Percentiles rank a stretch among this genome's conserved stretches.
Conservation (phyloP, 2,329 filamentous ascomycete species). For the Malbranchea zuffiana region DNA sequence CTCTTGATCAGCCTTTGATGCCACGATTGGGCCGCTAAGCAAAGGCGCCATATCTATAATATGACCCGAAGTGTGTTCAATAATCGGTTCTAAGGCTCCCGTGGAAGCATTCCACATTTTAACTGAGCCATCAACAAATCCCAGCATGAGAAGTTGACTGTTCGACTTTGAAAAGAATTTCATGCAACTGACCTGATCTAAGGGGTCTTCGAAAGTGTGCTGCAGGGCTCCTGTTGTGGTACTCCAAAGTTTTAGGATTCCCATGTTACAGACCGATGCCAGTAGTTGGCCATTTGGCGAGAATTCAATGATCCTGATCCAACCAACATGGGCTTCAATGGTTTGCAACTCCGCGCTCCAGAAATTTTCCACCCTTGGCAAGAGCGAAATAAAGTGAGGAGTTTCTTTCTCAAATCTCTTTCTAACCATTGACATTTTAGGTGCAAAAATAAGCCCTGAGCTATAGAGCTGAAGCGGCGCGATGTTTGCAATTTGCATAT, state of each 20-base stretch:
- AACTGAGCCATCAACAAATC: background rate
- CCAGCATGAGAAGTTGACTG: conserved; percentile 12
- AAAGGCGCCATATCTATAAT: background rate
- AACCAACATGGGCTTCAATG: conserved; percentile 8
- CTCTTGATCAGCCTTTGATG: conserved; percentile 12
- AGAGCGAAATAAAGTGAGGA: background rate
- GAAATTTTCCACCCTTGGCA: background rate
- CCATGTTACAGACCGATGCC: conserved; percentile 12
- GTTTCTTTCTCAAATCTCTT: conserved; percentile 4
- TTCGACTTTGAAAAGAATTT: conserved; percentile 18
- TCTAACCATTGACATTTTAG: conserved; percentile 1
- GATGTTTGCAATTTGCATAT: background rate
- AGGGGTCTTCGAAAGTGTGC: conserved; percentile 17
- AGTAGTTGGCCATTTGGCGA: conserved; percentile 8
- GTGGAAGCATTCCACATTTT: background rate
- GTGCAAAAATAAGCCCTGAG: conserved; percentile 3
- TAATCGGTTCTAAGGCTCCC: background rate
- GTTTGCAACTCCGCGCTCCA: conserved; percentile 4
- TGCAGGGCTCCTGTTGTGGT: conserved; percentile 3
- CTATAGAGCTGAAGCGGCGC: conserved; percentile 8
- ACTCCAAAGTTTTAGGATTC: conserved; percentile 13
- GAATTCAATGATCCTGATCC: conserved; percentile 8
- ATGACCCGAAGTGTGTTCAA: background rate
- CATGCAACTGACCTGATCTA: conserved; percentile 13
- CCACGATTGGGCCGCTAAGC: background rate